Percentiles rank a stretch among this genome's conserved stretches.
Evolutionary conservation across 148 eudicot genomes (phyloP).

Genomic region (Rhododendron molle): DNA sequence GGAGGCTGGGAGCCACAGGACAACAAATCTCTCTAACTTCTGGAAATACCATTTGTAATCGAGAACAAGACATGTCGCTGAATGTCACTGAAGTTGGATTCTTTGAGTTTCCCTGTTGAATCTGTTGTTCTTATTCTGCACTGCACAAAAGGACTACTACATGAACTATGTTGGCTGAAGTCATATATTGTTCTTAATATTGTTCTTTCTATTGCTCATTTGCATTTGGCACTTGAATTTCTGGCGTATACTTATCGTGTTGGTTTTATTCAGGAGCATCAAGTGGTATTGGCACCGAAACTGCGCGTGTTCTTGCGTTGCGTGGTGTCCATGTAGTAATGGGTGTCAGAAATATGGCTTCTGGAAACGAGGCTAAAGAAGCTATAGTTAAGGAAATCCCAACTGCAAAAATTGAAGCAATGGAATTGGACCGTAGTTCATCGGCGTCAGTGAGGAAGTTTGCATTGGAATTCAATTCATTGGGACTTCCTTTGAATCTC

Average conservation of each 20-base stretch:
- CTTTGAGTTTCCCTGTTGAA: background rate
- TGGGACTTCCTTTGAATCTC: slow-evolving; percentile 56
- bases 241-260: background rate
- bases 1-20: background rate
- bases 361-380: slow-evolving; percentile 55
- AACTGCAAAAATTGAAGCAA: slow-evolving; percentile 60
- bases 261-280: slow-evolving; percentile 55
- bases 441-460: slow-evolving; percentile 64
- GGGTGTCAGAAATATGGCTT: slow-evolving; percentile 64
- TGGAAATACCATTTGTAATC: background rate
- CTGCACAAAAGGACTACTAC: background rate
- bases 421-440: slow-evolving; percentile 84
- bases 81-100: background rate
- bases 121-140: background rate
- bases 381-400: slow-evolving; percentile 60
- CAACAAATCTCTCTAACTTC: background rate
- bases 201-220: background rate
- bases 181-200: background rate
- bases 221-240: background rate
- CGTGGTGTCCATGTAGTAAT: slow-evolving; percentile 90
- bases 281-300: slow-evolving; percentile 83
- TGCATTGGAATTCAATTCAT: slow-evolving; percentile 54
- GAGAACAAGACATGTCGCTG: background rate
- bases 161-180: background rate
- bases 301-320: slow-evolving; percentile 77